Evolutionary conservation across 2,329 filamentous ascomycete genomes (phyloP).

Genomic region (Botrytis aclada): DNA sequence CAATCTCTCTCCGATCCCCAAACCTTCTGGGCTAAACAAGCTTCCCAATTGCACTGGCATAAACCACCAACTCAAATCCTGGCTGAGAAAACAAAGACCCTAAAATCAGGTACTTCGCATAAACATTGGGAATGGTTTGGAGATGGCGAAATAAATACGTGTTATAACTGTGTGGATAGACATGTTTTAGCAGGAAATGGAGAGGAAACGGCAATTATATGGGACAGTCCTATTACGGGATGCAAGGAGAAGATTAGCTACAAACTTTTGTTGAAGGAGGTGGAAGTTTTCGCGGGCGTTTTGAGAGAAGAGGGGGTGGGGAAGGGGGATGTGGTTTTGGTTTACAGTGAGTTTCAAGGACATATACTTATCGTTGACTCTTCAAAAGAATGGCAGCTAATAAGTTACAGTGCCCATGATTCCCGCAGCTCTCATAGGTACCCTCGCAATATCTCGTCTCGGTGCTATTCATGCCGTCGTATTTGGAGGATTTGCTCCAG

Average conservation of each 20-base stretch:
- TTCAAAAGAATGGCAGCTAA: constrained; percentile 17
- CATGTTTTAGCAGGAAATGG: constrained; percentile 82
- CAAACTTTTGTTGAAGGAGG: constrained; percentile 69
- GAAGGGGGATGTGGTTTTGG: constrained; percentile 81
- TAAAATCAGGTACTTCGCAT: constrained; percentile 61
- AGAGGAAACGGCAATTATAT: constrained; percentile 71
- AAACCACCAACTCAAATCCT: constrained; percentile 65
- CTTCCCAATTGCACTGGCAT: constrained; percentile 76
- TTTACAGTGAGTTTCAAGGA: constrained; percentile 67
- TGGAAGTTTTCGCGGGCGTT: constrained; percentile 78
- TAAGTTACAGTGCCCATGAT: constrained; percentile 80
- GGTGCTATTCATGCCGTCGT: constrained; percentile 90
- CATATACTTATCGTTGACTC: not conserved
- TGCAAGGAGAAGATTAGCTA: constrained; percentile 74
- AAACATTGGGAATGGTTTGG: constrained; percentile 88
- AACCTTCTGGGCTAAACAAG: constrained; percentile 73
- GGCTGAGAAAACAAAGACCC: constrained; percentile 56
- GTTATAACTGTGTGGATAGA: constrained; percentile 87
- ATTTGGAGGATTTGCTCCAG: constrained; percentile 85
- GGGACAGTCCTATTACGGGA: constrained; percentile 80
- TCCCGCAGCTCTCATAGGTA: constrained; percentile 80
- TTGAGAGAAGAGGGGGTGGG: constrained; percentile 77
- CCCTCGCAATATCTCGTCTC: constrained; percentile 75
- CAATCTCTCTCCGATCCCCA: constrained; percentile 66
- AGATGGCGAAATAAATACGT: constrained; percentile 83